Conservation (phyloP, 352 stramenopile genomes). For the Paralagenidium karlingii region DNA sequence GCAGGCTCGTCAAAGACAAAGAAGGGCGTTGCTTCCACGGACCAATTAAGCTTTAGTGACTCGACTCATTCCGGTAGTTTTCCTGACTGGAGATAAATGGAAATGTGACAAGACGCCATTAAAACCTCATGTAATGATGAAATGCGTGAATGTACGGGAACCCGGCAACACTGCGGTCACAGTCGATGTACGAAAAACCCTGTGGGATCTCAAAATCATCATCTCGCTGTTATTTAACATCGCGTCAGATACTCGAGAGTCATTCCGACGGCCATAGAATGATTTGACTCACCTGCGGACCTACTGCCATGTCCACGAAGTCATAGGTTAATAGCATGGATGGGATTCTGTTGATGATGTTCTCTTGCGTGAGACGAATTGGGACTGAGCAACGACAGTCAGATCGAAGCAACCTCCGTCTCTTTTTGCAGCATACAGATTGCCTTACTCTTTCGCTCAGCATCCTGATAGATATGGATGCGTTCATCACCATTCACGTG, state of each 20-base stretch:
- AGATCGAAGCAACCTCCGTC: neutral
- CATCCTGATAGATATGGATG: constrained; percentile 46
- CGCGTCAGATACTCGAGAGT: neutral
- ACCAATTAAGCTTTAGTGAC: no score
- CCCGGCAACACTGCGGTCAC: constrained; percentile 35
- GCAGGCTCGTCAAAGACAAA: no score
- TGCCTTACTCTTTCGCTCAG: constrained; percentile 21
- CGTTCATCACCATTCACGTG: constrained; percentile 32
- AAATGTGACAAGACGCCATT: no score
- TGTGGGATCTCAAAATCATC: constrained; percentile 38
- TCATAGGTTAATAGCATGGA: constrained; percentile 55
- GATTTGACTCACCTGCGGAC: constrained; percentile 16
- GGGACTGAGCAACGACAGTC: constrained; percentile 19
- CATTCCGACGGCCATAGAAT: neutral
- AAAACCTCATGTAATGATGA: constrained; percentile 61
- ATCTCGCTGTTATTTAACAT: neutral
- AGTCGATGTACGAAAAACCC: constrained; percentile 43
- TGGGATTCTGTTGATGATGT: constrained; percentile 21
- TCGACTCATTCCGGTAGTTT: no score
- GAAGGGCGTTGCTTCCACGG: no score
- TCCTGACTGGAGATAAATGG: no score
- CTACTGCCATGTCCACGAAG: constrained; percentile 30
- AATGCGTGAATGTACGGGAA: constrained; percentile 73
- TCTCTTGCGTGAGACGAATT: constrained; percentile 54
- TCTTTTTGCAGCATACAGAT: no score